Percentiles rank a stretch among this genome's conserved stretches.
Evolutionary conservation across 2,329 filamentous ascomycete species (phyloP).

Genomic region (Fusarium virguliforme): DNA sequence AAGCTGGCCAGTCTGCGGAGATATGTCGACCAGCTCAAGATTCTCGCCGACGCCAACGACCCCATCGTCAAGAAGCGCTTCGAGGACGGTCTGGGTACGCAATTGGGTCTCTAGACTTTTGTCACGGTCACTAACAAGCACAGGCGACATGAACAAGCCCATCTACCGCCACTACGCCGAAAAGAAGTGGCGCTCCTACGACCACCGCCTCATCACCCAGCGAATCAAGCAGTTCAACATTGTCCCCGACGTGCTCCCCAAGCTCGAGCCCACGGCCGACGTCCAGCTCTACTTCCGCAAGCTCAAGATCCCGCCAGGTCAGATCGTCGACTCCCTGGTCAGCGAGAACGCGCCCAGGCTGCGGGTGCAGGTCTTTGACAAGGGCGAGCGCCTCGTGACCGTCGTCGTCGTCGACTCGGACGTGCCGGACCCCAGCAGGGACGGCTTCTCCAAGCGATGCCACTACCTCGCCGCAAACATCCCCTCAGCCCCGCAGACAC

Average conservation of each 20-base stretch:
- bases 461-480: constrained; percentile 87
- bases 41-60: constrained; percentile 94
- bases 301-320: constrained; percentile 80
- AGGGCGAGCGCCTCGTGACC: constrained; percentile 85
- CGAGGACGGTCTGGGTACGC: constrained; percentile 87
- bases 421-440: constrained; percentile 83
- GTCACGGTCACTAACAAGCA: background rate
- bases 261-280: constrained; percentile 83
- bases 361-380: constrained; percentile 87
- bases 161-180: constrained; percentile 94
- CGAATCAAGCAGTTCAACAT: constrained; percentile 90
- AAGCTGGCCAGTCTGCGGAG: constrained; percentile 79
- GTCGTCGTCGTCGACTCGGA: constrained; percentile 92
- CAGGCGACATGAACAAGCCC: constrained; percentile 95
- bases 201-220: constrained; percentile 84
- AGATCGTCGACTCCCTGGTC: constrained; percentile 81
- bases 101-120: background rate
- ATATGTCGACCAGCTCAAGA: constrained; percentile 85
- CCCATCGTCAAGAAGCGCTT: constrained; percentile 93
- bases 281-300: constrained; percentile 86
- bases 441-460: constrained; percentile 85
- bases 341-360: constrained; percentile 83
- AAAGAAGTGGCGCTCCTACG: constrained; percentile 88
- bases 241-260: constrained; percentile 88
- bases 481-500: constrained; percentile 67